These are phyloP conservation scores for Castanea sativa DNA, from an alignment of 306 rosid species.

Conservation along the genomic window DNA sequence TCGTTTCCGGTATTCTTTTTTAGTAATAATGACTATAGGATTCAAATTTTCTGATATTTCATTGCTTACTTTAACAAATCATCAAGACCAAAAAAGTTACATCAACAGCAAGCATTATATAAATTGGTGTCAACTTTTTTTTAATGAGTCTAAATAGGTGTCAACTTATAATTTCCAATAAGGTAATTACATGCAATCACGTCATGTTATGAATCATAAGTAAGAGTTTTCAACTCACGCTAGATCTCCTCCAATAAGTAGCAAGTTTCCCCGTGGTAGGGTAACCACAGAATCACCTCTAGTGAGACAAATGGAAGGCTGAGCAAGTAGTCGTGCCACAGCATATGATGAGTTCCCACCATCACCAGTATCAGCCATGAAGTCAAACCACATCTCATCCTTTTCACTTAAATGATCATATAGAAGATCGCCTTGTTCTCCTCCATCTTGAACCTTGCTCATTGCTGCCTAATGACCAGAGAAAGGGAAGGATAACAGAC, in stretches of 20 bases:
- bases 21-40: neutral
- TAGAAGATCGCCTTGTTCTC: slow-evolving; percentile 55
- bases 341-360: slow-evolving; percentile 98
- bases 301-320: slow-evolving; percentile 56
- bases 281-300: slow-evolving; percentile 50
- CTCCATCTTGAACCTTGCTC: slow-evolving; percentile 68
- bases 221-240: slow-evolving; percentile 63
- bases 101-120: neutral
- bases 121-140: slow-evolving; percentile 12
- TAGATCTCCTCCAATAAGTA: slow-evolving; percentile 96
- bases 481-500: slow-evolving; percentile 15
- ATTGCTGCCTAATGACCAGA: slow-evolving; percentile 84
- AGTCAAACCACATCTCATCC: slow-evolving; percentile 94
- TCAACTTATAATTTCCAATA: slow-evolving; percentile 14
- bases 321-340: slow-evolving; percentile 88
- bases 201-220: slow-evolving; percentile 8
- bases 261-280: slow-evolving; percentile 82
- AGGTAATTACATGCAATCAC: slow-evolving; percentile 4
- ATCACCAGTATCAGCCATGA: slow-evolving; percentile 99
- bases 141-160: neutral
- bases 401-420: slow-evolving; percentile 72
- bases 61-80: slow-evolving; percentile 10
- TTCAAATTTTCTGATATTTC: slow-evolving; percentile 12
- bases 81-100: slow-evolving; percentile 8
- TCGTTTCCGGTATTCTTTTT: neutral